Conservation (phyloP, 164 flowering plant species). For the Vitis amurensis region DNA sequence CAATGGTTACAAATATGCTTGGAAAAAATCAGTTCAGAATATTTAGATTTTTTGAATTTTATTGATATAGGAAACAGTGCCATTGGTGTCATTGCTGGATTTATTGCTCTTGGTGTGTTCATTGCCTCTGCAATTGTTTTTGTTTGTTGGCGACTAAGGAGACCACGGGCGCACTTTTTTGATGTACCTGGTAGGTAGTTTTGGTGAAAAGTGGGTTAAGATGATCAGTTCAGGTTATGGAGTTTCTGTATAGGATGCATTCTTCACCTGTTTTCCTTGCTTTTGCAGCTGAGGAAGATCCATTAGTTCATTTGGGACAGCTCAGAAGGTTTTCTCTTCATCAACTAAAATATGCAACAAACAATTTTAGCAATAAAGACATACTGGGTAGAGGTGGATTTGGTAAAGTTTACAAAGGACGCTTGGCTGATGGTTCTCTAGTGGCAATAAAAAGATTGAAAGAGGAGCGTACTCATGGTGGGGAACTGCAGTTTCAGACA, state of each 20-base stretch:
- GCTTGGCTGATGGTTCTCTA: slow-evolving; percentile 20
- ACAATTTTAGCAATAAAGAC: slow-evolving; percentile 26
- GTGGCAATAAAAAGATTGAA: slow-evolving; percentile 34
- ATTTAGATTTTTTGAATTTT: too few relatives aligned
- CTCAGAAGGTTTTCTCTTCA: slow-evolving; percentile 36
- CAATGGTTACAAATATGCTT: too few relatives aligned
- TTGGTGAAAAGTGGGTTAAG: not conserved
- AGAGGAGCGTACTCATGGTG: slow-evolving; percentile 30
- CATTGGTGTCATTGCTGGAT: too few relatives aligned
- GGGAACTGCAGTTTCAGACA: slow-evolving; percentile 18
- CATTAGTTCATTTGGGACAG: slow-evolving; percentile 39
- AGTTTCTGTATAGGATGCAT: not conserved
- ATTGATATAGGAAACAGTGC: too few relatives aligned
- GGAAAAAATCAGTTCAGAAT: too few relatives aligned
- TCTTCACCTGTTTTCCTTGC: not conserved
- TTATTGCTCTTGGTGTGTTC: too few relatives aligned
- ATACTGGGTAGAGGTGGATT: too few relatives aligned
- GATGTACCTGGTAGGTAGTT: slow-evolving; percentile 18
- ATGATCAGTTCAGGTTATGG: not conserved
- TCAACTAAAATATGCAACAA: slow-evolving; percentile 36
- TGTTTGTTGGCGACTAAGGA: slow-evolving; percentile 1
- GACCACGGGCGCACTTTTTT: slow-evolving; percentile 12
- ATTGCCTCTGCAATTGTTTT: too few relatives aligned
- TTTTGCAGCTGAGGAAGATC: slow-evolving; percentile 38
- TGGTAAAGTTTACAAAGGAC: too few relatives aligned